Evolutionary conservation across 2,329 filamentous ascomycete species (phyloP).

Genomic region (Alternaria conjuncta): DNA sequence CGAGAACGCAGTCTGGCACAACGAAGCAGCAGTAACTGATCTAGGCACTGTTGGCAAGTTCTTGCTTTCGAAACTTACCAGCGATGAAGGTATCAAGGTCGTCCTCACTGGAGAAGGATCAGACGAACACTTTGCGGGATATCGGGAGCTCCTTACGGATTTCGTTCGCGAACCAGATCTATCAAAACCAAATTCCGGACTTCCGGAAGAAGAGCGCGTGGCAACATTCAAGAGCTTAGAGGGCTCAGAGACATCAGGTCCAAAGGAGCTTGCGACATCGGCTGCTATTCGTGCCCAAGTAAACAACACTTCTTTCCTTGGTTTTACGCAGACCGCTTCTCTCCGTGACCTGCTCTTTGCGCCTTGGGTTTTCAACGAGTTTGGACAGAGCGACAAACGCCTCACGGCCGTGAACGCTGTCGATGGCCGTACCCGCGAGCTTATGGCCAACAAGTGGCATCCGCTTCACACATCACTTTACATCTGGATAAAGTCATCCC

Average conservation of each 20-base stretch:
- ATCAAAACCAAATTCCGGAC: conserved; percentile 11
- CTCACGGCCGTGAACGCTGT: conserved; percentile 18
- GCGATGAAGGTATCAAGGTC: conserved; percentile 59
- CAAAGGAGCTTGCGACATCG: conserved; percentile 20
- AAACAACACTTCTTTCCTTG: conserved; percentile 23
- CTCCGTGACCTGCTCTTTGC: conserved; percentile 13
- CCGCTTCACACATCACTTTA: conserved; percentile 32
- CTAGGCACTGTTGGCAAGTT: conserved; percentile 62
- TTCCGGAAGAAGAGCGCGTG: conserved; percentile 21
- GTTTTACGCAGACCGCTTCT: conserved; percentile 18
- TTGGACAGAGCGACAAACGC: conserved; percentile 19
- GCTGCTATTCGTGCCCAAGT: conserved; percentile 18
- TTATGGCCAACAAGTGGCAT: conserved; percentile 32
- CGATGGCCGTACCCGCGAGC: conserved; percentile 36
- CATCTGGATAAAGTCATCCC: conserved; percentile 28
- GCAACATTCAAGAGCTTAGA: conserved; percentile 14
- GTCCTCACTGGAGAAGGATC: conserved; percentile 61
- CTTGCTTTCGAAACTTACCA: conserved; percentile 56
- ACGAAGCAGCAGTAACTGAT: conserved; percentile 56
- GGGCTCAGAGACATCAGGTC: conserved; percentile 10
- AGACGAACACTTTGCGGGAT: conserved; percentile 64
- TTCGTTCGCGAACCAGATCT: conserved; percentile 58
- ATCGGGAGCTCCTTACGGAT: conserved; percentile 55
- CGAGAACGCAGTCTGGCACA: conserved; percentile 55
- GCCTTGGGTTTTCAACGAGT: conserved; percentile 17